Percentiles rank a stretch among this genome's conserved stretches.
Evolutionary conservation across 805 yeast species (phyloP).

Genomic region (Metschnikowia anglica): DNA sequence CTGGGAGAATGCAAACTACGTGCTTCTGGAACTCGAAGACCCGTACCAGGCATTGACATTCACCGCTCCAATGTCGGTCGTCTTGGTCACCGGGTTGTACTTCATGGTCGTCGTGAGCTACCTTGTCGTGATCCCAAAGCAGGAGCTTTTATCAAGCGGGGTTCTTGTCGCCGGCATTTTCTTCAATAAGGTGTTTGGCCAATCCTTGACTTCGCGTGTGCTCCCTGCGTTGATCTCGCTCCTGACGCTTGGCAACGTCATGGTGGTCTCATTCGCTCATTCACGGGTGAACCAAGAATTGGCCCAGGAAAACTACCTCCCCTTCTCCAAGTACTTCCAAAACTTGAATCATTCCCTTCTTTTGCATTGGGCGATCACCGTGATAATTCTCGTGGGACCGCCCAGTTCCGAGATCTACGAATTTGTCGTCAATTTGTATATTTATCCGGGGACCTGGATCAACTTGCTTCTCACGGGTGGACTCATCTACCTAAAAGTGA

Average conservation of each 20-base stretch:
- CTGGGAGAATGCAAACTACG: conserved; percentile 70
- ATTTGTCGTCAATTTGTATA: conserved; percentile 58
- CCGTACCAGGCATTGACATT: conserved; percentile 57
- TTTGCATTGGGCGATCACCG: conserved; percentile 58
- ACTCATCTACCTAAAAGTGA: conserved; percentile 46
- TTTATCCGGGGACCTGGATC: conserved; percentile 64
- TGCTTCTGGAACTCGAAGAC: conserved; percentile 54
- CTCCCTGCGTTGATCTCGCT: conserved; percentile 59
- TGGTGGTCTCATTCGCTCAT: conserved; percentile 63
- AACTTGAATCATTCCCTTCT: conserved; percentile 45
- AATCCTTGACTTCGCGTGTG: conserved; percentile 46
- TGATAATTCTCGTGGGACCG: conserved; percentile 52
- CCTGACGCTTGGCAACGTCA: conserved; percentile 62
- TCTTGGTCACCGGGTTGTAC: conserved; percentile 52
- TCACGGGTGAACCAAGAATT: conserved; percentile 58
- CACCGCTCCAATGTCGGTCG: conserved; percentile 61
- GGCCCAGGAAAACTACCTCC: conserved; percentile 51
- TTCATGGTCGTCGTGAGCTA: conserved; percentile 58
- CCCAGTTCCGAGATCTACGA: conserved; percentile 66
- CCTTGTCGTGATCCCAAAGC: conserved; percentile 51
- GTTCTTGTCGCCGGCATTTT: conserved; percentile 64
- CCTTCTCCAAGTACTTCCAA: conserved; percentile 49
- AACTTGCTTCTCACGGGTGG: conserved; percentile 54
- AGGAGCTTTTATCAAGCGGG: conserved; percentile 52
- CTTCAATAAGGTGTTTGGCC: conserved; percentile 58